Base-by-base conservation (phyloP, 2,329 filamentous ascomycete genomes). In the Aspergillus phoenicis region DNA sequence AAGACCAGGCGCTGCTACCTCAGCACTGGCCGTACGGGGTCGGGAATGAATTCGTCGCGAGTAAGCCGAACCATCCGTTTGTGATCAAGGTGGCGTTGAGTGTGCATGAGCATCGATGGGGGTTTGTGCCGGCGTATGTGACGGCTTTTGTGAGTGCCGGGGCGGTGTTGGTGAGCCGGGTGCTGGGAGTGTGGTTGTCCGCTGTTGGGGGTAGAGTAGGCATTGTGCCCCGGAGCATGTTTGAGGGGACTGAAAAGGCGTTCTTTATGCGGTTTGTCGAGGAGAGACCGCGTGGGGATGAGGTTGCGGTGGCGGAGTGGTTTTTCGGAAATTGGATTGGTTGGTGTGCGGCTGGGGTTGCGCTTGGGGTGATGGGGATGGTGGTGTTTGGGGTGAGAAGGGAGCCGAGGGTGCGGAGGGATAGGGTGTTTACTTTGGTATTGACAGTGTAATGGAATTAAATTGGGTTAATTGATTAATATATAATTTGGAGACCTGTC, bases 71-170 rank as follows among this genome's bases (percentile, higher is more conserved):
- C 3, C 52, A 54, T 54, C 36, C 52, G 28, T 54, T 54, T 26
- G 22, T 54, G 15, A 54, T 54, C 52, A 54, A 54, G 26, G 28
- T 54, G 33, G 51, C 52, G 15, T 10, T 54, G 52, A 43, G 28
- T 24, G 4, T 22, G 5, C 52, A 54, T 30, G 52, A 39, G 2
- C 52, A 43, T n/a, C 52, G 15, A 11, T 54, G 36, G 52, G 13
- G 13, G 6, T 30, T n/a, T 22, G 24, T 54, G 22, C 52, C 52
- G 22, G 52, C 52, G 3, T 52, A 36, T 20, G 48, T 8, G 2
- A 52, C 33, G 48, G 48, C 48, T 10, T 52, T 52, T 33, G 10
- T 28, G 15, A 28, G 24, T 13, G 8, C 22, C 6, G 48, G 48
- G 24, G 15, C 28, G 26, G 5, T 52, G 15, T n/a, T 52, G 6